phyloP scores from a whole-genome alignment of 2,329 filamentous ascomycete genomes.

The Colletotrichum sansevieriae region DNA sequence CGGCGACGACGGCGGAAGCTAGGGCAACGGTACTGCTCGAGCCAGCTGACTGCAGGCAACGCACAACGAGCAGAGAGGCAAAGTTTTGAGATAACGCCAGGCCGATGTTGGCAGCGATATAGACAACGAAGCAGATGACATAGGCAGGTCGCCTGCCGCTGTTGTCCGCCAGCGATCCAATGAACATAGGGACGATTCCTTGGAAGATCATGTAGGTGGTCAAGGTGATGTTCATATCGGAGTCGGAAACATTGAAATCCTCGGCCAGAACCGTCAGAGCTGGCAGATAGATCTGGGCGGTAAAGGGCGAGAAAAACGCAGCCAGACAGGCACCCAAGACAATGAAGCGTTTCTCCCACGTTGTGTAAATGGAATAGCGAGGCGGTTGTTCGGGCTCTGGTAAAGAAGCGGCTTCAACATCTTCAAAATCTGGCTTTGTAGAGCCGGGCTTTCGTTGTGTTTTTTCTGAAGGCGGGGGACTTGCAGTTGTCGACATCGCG shows the following conservation, averaged over 20 bases:
- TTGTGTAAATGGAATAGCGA: slow-evolving; percentile 55
- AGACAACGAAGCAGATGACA: slow-evolving; percentile 51
- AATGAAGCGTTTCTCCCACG: slow-evolving; percentile 56
- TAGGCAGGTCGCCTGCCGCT: slow-evolving; percentile 55
- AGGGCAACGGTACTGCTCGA: slow-evolving; percentile 72
- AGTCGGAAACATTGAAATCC: slow-evolving; percentile 58
- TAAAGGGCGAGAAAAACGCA: slow-evolving; percentile 61
- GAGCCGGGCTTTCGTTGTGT: neutral
- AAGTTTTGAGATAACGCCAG: slow-evolving; percentile 66
- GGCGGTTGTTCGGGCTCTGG: slow-evolving; percentile 30
- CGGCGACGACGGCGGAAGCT: slow-evolving; percentile 73
- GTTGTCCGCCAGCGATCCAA: slow-evolving; percentile 59
- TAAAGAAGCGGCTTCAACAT: slow-evolving; percentile 27
- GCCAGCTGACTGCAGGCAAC: slow-evolving; percentile 67
- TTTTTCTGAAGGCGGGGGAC: neutral
- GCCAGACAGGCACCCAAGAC: slow-evolving; percentile 54
- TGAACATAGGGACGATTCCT: slow-evolving; percentile 67
- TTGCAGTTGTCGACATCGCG: slow-evolving; percentile 23
- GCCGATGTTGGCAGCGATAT: slow-evolving; percentile 55
- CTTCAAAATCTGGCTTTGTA: slow-evolving; percentile 19
- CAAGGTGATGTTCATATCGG: slow-evolving; percentile 63
- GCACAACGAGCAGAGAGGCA: slow-evolving; percentile 67
- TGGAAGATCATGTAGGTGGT: slow-evolving; percentile 72
- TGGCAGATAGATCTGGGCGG: slow-evolving; percentile 67
- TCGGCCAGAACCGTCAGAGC: slow-evolving; percentile 62